A percentile compares a stretch with the other conserved stretches of the same genome.
These are phyloP conservation scores for Geranium rotundifolium DNA, from an alignment of 345 rosid species.

Conservation along the genomic window DNA sequence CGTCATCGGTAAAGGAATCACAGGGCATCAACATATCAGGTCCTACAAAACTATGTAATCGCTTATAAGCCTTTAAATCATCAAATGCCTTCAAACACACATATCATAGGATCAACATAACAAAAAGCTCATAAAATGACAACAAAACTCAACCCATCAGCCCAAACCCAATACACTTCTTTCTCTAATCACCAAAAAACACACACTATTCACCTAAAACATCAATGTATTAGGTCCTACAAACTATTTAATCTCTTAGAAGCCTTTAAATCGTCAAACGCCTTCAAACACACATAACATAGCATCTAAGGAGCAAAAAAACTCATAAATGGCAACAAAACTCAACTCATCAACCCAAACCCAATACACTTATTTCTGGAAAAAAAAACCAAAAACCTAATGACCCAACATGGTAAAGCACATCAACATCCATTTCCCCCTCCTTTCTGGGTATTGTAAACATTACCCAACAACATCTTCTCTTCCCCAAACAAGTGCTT, in stretches of 20 bases:
- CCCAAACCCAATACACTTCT: too few relatives aligned
- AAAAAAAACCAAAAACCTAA: neutral
- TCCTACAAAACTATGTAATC: too few relatives aligned
- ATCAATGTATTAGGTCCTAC: neutral
- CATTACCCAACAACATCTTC: neutral
- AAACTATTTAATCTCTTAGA: neutral
- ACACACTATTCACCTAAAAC: too few relatives aligned
- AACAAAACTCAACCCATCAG: too few relatives aligned
- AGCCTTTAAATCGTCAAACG: neutral
- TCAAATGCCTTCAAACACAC: too few relatives aligned
- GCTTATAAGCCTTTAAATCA: too few relatives aligned
- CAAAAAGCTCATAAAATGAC: too few relatives aligned
- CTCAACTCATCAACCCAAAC: neutral
- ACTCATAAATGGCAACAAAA: neutral
- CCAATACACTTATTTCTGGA: neutral
- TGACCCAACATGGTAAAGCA: neutral
- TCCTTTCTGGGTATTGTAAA: too few relatives aligned
- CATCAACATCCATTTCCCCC: neutral
- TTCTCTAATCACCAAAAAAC: too few relatives aligned
- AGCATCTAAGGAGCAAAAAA: neutral
- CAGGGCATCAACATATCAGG: neutral
- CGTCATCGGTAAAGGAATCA: neutral
- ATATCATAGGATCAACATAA: too few relatives aligned
- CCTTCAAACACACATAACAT: neutral
- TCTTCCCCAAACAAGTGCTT: neutral